phyloP scores from a whole-genome alignment of 768 basidiomycete genomes.

The Clitopilus hobsonii region DNA sequence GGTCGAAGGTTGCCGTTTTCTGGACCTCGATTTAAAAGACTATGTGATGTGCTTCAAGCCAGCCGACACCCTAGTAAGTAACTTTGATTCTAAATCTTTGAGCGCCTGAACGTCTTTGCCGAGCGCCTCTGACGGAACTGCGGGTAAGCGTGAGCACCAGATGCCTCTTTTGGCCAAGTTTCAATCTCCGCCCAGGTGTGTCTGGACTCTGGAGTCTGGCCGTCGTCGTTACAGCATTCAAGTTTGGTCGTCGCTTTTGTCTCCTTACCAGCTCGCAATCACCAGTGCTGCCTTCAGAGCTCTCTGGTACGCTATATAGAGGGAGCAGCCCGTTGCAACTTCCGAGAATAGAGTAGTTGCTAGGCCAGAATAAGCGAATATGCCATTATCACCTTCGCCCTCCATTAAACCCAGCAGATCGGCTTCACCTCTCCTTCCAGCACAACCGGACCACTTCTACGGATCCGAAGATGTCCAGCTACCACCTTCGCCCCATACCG shows the following conservation, averaged over 20 bases:
- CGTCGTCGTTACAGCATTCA: not conserved
- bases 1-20: too few relatives aligned
- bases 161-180: not conserved
- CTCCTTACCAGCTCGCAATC: not conserved
- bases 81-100: too few relatives aligned
- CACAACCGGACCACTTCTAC: constrained; percentile 85
- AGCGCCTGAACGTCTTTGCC: too few relatives aligned
- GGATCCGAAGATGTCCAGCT: constrained; percentile 43
- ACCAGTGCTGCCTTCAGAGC: not conserved
- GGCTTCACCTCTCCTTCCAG: constrained; percentile 46
- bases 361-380: constrained; percentile 18
- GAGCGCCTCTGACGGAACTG: not conserved
- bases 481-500: constrained; percentile 60
- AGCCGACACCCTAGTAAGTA: too few relatives aligned
- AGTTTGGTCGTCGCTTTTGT: not conserved
- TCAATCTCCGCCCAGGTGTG: not conserved
- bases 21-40: too few relatives aligned
- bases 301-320: not conserved
- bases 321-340: not conserved
- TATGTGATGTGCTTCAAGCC: too few relatives aligned
- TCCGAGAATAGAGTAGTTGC: constrained; percentile 7
- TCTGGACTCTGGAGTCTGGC: not conserved
- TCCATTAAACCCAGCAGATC: constrained; percentile 48
- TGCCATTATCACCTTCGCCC: constrained; percentile 30
- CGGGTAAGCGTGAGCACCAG: not conserved